Conservation (phyloP, 495 filamentous ascomycete genomes). For the Aspergillus sclerotioniger region DNA sequence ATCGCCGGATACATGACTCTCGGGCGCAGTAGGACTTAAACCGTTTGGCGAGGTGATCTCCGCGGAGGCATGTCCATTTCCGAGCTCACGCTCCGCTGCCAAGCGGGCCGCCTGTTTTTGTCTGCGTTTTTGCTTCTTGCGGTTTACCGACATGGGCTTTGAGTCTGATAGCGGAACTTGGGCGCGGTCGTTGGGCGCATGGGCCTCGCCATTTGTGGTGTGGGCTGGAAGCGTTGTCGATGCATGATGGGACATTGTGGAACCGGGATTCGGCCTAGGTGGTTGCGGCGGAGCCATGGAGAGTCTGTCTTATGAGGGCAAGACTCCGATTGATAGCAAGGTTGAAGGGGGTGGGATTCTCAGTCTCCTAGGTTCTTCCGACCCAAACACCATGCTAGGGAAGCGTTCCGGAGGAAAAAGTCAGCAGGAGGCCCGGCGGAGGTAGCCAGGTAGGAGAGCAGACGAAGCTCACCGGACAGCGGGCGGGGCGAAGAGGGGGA, state of each 20-base stretch:
- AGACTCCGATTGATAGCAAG: constrained; percentile 3
- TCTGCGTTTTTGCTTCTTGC: constrained; percentile 88
- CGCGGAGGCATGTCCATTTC: constrained; percentile 25
- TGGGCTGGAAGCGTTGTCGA: constrained; percentile 31
- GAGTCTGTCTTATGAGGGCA: constrained; percentile 10
- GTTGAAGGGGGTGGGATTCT: neutral
- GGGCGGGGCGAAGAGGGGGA: neutral
- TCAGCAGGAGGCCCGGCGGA: constrained; percentile 14
- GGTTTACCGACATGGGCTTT: constrained; percentile 62
- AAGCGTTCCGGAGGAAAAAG: constrained; percentile 19
- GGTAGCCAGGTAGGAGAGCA: neutral
- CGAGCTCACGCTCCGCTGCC: constrained; percentile 51
- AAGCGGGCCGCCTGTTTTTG: constrained; percentile 72
- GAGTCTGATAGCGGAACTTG: constrained; percentile 25
- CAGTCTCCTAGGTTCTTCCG: constrained; percentile 12
- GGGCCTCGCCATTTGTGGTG: constrained; percentile 34
- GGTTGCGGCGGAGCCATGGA: constrained; percentile 30
- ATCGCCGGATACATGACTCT: constrained; percentile 31
- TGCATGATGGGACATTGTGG: constrained; percentile 35
- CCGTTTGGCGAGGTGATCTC: constrained; percentile 24
- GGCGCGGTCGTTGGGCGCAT: constrained; percentile 30
- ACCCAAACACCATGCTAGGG: constrained; percentile 19
- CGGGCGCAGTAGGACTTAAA: constrained; percentile 13
- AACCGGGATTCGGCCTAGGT: constrained; percentile 21
- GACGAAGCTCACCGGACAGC: constrained; percentile 15